Evolutionary conservation across 306 rosid species (phyloP).

Genomic region (Medicago ruthenica): DNA sequence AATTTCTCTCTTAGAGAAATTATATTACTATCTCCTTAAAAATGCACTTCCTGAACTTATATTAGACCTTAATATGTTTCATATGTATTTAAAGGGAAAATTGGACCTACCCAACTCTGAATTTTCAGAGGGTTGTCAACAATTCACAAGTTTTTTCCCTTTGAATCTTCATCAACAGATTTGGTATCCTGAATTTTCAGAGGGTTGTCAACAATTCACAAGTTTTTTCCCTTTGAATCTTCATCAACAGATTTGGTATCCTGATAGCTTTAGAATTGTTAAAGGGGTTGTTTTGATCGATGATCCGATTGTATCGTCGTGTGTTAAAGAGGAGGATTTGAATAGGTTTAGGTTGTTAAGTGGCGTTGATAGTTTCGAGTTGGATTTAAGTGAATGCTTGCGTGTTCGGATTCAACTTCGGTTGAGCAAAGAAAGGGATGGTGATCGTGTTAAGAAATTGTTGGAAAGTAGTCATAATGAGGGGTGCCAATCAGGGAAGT

Average conservation of each 20-base stretch:
- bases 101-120: slow-evolving; percentile 44
- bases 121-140: slow-evolving; percentile 41
- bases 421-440: slow-evolving; percentile 14
- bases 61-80: slow-evolving; percentile 51
- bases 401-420: slow-evolving; percentile 10
- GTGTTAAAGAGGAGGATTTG: slow-evolving; percentile 51
- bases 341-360: slow-evolving; percentile 60
- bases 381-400: slow-evolving; percentile 49
- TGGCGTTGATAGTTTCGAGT: slow-evolving; percentile 47
- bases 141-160: slow-evolving; percentile 71
- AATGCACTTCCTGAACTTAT: slow-evolving; percentile 47
- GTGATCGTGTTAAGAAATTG: not conserved
- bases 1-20: slow-evolving; percentile 61
- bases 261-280: slow-evolving; percentile 64
- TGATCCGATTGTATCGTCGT: slow-evolving; percentile 49
- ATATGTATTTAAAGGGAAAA: slow-evolving; percentile 62
- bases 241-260: slow-evolving; percentile 75
- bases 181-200: slow-evolving; percentile 66
- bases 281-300: slow-evolving; percentile 63
- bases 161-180: slow-evolving; percentile 67
- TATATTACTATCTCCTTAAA: slow-evolving; percentile 62
- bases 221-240: slow-evolving; percentile 64
- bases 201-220: slow-evolving; percentile 60
- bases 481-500: not conserved
- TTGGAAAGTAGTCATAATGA: no score